Evolutionary conservation across 2,329 filamentous ascomycete species (phyloP).

Genomic region (Aspergillus phoenicis): DNA sequence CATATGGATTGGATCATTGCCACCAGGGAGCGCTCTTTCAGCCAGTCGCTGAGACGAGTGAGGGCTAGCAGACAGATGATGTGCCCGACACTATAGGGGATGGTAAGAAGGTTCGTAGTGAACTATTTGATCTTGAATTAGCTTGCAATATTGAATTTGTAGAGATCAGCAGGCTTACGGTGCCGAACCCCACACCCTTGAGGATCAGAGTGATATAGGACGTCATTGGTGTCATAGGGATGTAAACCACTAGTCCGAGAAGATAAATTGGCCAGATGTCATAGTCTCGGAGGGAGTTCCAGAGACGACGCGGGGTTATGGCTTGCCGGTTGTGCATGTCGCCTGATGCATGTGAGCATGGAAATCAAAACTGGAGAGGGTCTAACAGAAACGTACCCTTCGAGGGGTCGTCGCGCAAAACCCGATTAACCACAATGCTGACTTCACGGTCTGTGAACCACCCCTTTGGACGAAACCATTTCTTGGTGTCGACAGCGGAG

Average conservation of each 20-base stretch:
- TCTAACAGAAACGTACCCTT: slow-evolving; percentile 44
- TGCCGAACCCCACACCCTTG: slow-evolving; percentile 59
- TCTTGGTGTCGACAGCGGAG: slow-evolving; percentile 54
- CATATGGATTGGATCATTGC: slow-evolving; percentile 58
- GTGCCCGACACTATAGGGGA: slow-evolving; percentile 46
- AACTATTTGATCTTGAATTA: slow-evolving; percentile 40
- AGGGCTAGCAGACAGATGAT: slow-evolving; percentile 48
- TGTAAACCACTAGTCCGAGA: slow-evolving; percentile 57
- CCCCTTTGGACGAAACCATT: slow-evolving; percentile 57
- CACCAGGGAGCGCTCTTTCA: slow-evolving; percentile 52
- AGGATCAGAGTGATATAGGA: slow-evolving; percentile 64
- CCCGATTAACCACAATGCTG: slow-evolving; percentile 61
- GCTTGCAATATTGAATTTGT: not conserved
- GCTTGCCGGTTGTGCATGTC: slow-evolving; percentile 64
- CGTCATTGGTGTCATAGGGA: slow-evolving; percentile 54
- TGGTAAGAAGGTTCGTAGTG: slow-evolving; percentile 64
- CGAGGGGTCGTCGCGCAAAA: slow-evolving; percentile 62
- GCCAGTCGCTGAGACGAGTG: slow-evolving; percentile 50
- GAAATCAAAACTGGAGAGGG: not conserved
- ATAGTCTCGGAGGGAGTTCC: slow-evolving; percentile 59
- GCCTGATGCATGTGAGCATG: slow-evolving; percentile 11
- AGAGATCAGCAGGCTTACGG: slow-evolving; percentile 24
- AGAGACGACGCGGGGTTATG: slow-evolving; percentile 54
- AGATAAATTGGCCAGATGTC: slow-evolving; percentile 62
- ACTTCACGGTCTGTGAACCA: slow-evolving; percentile 66